Percentiles rank a stretch among this genome's conserved stretches.
phyloP scores from a whole-genome alignment of 768 basidiomycete genomes.

The Lactarius trivialis region DNA sequence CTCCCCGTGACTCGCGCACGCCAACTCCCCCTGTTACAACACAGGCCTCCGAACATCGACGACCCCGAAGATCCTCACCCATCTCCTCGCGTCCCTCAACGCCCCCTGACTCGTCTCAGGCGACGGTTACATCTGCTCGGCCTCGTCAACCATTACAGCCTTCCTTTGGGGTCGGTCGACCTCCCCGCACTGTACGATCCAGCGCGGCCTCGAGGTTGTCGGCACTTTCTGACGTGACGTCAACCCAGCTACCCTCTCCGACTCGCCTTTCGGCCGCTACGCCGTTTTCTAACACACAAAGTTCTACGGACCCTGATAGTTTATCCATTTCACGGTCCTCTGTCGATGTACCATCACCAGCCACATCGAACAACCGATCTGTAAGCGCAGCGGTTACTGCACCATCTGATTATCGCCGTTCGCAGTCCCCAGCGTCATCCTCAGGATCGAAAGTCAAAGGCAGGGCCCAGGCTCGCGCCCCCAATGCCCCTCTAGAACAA shows the following conservation, averaged over 20 bases:
- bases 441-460: not conserved
- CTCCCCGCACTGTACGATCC: constrained; percentile 3
- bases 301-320: constrained; percentile 8
- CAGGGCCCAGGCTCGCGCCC: constrained; percentile 8
- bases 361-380: constrained; percentile 4
- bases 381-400: not conserved
- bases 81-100: constrained; percentile 10
- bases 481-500: constrained; percentile 26
- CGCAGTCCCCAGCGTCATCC: constrained; percentile 17
- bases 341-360: constrained; percentile 17
- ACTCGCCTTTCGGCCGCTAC: constrained; percentile 19
- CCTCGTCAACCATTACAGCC: constrained; percentile 5
- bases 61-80: constrained; percentile 11
- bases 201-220: not conserved
- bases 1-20: constrained; percentile 12
- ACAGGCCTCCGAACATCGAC: constrained; percentile 1
- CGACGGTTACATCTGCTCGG: not conserved
- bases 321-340: constrained; percentile 15
- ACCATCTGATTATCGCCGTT: constrained; percentile 2
- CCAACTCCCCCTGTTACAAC: not conserved
- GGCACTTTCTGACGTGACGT: constrained; percentile 1
- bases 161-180: constrained; percentile 7
- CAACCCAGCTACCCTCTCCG: constrained; percentile 10
- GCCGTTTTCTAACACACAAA: constrained; percentile 3
- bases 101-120: not conserved